phyloP scores from a whole-genome alignment of 2,329 filamentous ascomycete genomes.

The Dactylella cylindrospora region DNA sequence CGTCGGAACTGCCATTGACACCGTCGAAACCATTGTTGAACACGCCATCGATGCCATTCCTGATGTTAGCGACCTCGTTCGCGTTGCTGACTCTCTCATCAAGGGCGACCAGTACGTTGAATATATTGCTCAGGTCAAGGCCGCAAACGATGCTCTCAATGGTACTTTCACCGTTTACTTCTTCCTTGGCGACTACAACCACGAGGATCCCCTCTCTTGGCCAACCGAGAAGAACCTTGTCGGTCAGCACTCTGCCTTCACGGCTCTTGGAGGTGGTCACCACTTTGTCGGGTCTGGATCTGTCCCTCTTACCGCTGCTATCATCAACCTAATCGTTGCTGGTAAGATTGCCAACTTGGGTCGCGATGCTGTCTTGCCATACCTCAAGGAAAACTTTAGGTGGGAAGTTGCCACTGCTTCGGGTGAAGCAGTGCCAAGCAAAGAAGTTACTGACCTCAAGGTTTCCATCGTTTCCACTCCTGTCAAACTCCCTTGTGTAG shows the following conservation, averaged over 20 bases:
- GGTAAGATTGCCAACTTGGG: constrained; percentile 49
- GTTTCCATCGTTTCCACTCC: constrained; percentile 30
- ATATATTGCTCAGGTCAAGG: constrained; percentile 52
- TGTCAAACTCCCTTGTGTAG: constrained; percentile 32
- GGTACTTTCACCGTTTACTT: constrained; percentile 52
- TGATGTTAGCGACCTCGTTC: constrained; percentile 15
- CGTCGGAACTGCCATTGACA: constrained; percentile 4
- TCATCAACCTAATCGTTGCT: constrained; percentile 50
- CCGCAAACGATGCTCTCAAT: constrained; percentile 51
- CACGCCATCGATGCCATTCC: constrained; percentile 33
- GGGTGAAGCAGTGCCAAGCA: constrained; percentile 25
- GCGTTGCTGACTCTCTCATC: constrained; percentile 26
- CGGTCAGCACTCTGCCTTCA: constrained; percentile 53
- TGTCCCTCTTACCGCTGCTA: constrained; percentile 52
- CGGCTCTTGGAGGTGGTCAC: constrained; percentile 47
- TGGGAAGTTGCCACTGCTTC: constrained; percentile 46
- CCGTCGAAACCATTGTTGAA: constrained; percentile 9
- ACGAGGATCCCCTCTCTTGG: constrained; percentile 49
- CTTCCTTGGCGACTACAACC: constrained; percentile 52
- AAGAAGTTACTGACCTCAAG: constrained; percentile 25
- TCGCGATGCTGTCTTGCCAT: constrained; percentile 50
- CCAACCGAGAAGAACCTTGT: constrained; percentile 53
- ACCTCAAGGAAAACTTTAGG: constrained; percentile 49
- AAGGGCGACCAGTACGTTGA: constrained; percentile 48
- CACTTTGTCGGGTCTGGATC: constrained; percentile 52